A percentile compares a stretch with the other conserved stretches of the same genome.
Evolutionary conservation across 2,329 filamentous ascomycete species (phyloP).

Genomic region (Hawksworthiomyces lignivorus): DNA sequence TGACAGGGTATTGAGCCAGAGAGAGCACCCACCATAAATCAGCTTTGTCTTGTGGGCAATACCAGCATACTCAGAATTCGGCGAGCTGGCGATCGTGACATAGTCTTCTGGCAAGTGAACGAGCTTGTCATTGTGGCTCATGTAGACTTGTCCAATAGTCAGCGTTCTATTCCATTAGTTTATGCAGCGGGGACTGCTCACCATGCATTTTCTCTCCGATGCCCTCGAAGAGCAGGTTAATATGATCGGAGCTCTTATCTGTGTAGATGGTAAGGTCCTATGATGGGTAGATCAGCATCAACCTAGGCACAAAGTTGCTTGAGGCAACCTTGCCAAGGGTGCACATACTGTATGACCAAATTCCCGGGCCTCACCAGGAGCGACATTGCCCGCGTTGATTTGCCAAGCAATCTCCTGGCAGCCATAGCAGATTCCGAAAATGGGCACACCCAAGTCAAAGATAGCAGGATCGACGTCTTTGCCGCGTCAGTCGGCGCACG

Average conservation of each 20-base stretch:
- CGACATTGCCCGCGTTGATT: slow-evolving; percentile 46
- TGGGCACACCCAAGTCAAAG: slow-evolving; percentile 49
- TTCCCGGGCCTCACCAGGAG: slow-evolving; percentile 55
- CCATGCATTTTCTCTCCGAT: slow-evolving; percentile 58
- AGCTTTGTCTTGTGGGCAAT: slow-evolving; percentile 64
- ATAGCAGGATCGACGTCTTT: slow-evolving; percentile 68
- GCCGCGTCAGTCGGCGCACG: background rate
- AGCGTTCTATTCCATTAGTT: too few relatives aligned
- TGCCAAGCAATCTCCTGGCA: slow-evolving; percentile 14
- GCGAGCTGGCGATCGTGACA: slow-evolving; percentile 61
- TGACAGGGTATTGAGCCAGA: too few relatives aligned
- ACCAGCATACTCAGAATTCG: slow-evolving; percentile 69
- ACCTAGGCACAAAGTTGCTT: too few relatives aligned
- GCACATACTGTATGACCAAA: too few relatives aligned
- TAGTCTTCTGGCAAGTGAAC: slow-evolving; percentile 59
- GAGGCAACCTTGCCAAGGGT: too few relatives aligned
- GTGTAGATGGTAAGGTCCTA: too few relatives aligned
- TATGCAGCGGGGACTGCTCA: too few relatives aligned
- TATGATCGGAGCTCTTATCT: slow-evolving; percentile 50
- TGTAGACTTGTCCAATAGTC: slow-evolving; percentile 47
- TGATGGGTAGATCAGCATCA: too few relatives aligned
- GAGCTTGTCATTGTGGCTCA: slow-evolving; percentile 62
- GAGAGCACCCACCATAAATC: slow-evolving; percentile 50
- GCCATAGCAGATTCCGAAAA: slow-evolving; percentile 24
- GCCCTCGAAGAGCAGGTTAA: slow-evolving; percentile 72